Conservation (phyloP, 306 rosid genomes). For the Trifolium pratense region DNA sequence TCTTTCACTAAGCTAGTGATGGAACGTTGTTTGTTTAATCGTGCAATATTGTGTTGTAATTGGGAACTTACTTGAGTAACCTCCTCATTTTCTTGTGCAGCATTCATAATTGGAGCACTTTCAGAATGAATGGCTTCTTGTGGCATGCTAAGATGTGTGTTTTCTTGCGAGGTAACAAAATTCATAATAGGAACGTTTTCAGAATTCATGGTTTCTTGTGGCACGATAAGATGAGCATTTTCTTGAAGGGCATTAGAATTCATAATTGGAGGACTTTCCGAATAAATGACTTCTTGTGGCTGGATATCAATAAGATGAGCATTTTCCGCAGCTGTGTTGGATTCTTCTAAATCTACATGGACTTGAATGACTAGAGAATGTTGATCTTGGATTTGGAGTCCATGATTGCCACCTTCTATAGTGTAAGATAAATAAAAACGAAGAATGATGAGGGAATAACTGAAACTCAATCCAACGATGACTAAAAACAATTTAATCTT, state of each 20-base stretch:
- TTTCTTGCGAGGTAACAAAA: background rate
- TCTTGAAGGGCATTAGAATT: too few species aligned
- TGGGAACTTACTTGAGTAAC: background rate
- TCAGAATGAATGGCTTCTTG: too few species aligned
- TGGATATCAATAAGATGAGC: background rate
- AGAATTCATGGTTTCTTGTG: background rate
- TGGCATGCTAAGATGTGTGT: background rate
- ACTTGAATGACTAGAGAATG: background rate
- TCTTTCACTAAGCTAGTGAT: background rate
- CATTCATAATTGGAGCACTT: background rate
- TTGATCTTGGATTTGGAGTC: background rate
- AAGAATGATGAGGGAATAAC: background rate
- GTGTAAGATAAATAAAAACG: background rate
- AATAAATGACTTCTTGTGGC: background rate
- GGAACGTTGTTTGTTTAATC: background rate
- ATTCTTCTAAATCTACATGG: background rate
- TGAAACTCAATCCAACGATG: background rate
- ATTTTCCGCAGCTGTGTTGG: background rate
- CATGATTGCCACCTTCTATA: background rate
- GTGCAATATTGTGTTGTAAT: background rate
- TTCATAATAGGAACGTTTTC: background rate
- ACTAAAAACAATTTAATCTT: background rate
- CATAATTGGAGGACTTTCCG: too few species aligned
- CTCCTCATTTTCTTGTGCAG: background rate
- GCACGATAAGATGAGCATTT: too few species aligned